These are phyloP conservation scores for Ustilago crameri DNA, from an alignment of 1,284 basidiomycete species.

Conservation along the genomic window DNA sequence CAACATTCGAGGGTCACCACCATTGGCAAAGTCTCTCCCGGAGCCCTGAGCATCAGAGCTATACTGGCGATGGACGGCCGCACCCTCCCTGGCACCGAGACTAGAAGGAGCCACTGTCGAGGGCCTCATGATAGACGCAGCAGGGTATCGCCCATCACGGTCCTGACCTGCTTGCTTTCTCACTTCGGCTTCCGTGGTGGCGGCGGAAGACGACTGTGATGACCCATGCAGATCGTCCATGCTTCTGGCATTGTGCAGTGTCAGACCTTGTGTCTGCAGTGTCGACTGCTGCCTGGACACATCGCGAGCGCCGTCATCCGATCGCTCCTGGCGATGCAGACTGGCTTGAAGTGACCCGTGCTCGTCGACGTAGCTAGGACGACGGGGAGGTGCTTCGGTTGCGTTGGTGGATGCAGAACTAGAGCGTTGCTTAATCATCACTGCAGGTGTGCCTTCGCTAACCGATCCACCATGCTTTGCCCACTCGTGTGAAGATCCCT, in stretches of 20 bases:
- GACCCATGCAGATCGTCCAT: conserved; percentile 48
- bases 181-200: conserved; percentile 31
- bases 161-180: conserved; percentile 37
- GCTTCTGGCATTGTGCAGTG: conserved; percentile 47
- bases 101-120: conserved; percentile 43
- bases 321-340: conserved; percentile 30
- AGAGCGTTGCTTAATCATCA: conserved; percentile 28
- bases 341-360: conserved; percentile 8
- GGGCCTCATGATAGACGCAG: conserved; percentile 38
- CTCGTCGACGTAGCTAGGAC: conserved; percentile 20
- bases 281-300: conserved; percentile 4
- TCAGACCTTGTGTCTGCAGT: conserved; percentile 14
- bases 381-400: conserved; percentile 11
- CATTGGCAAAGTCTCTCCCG: conserved; percentile 5
- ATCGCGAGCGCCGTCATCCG: conserved; percentile 23
- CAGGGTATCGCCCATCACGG: conserved; percentile 47
- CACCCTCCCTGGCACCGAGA: conserved; percentile 13
- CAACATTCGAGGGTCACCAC: conserved; percentile 33
- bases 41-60: conserved; percentile 41
- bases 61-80: conserved; percentile 39
- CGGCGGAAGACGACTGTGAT: conserved; percentile 16
- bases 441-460: conserved; percentile 16
- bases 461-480: conserved; percentile 17
- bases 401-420: conserved; percentile 20
- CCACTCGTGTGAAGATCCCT: conserved; percentile 28